phyloP scores from a whole-genome alignment of 495 filamentous ascomycete species.

The Podospora pseudopauciseta region DNA sequence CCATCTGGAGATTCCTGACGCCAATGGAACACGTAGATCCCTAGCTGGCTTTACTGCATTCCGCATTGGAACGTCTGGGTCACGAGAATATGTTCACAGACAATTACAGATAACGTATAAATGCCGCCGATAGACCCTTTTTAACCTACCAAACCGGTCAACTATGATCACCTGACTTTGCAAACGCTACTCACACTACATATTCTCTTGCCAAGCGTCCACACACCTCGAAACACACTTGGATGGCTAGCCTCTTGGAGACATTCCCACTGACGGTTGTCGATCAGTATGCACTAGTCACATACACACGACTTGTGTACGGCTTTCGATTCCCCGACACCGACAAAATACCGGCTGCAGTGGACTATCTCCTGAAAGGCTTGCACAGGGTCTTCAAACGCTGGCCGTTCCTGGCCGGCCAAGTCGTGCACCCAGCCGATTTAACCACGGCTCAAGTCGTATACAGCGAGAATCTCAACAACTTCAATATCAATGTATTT shows the following conservation, averaged over 20 bases:
- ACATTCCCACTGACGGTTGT: not conserved
- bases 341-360: not conserved
- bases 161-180: no score
- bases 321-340: not conserved
- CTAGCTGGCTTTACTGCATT: no score
- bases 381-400: not conserved
- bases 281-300: not conserved
- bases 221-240: not conserved
- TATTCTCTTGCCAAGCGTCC: not conserved
- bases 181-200: not conserved
- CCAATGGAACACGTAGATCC: no score
- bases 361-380: not conserved
- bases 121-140: no score
- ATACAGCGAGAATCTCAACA: not conserved
- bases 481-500: not conserved
- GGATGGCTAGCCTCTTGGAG: not conserved
- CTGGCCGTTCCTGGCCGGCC: not conserved
- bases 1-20: no score
- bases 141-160: no score
- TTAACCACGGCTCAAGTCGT: not conserved
- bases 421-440: not conserved
- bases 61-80: no score
- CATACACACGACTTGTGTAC: not conserved
- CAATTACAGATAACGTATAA: no score
- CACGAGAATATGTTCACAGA: no score